A percentile compares a stretch with the other conserved stretches of the same genome.
These are phyloP conservation scores for Amaranthus cruentus DNA, from an alignment of 148 eudicot species.

Conservation along the genomic window DNA sequence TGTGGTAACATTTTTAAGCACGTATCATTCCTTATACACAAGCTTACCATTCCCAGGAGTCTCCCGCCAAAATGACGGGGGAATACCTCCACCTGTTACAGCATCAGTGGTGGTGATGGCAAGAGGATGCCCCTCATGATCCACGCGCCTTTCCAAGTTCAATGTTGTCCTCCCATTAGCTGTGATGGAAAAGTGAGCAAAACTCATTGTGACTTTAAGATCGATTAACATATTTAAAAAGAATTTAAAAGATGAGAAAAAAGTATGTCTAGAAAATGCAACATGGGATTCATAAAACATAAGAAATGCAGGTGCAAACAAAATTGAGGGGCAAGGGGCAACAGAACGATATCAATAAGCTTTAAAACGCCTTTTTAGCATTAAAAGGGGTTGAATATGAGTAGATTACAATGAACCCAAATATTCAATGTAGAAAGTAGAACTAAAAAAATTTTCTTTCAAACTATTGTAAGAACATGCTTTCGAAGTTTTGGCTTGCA, in stretches of 20 bases:
- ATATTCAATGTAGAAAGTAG: background rate
- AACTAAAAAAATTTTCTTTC: background rate
- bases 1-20: background rate
- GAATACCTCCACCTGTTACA: constrained; percentile 53
- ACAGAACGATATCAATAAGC: background rate
- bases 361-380: background rate
- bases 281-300: background rate
- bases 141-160: constrained; percentile 62
- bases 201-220: background rate
- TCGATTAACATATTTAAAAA: background rate
- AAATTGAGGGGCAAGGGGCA: background rate
- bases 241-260: background rate
- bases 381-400: background rate
- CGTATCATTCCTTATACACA: background rate
- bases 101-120: constrained; percentile 69
- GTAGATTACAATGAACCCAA: background rate
- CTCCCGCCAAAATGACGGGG: constrained; percentile 78
- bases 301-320: constrained; percentile 3
- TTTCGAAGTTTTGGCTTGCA: too few relatives aligned
- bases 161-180: constrained; percentile 57
- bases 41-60: constrained; percentile 66
- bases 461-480: background rate
- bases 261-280: background rate
- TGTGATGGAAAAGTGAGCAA: constrained; percentile 26
- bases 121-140: constrained; percentile 87